These are phyloP conservation scores for Dichotomocladium elegans DNA, from an alignment of 371 early-diverging fungal species.

Conservation along the genomic window DNA sequence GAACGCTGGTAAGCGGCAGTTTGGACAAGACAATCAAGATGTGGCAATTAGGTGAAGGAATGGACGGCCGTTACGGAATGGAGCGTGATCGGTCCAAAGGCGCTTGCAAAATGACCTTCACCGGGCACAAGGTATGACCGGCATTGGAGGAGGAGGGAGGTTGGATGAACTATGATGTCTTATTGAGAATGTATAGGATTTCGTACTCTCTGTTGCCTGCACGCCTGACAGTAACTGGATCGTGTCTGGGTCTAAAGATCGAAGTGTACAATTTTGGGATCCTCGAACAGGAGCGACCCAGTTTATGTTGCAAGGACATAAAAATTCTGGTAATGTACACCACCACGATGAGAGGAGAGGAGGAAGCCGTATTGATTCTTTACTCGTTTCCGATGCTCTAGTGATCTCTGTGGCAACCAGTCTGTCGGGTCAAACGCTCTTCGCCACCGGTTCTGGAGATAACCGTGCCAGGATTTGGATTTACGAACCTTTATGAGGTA, in stretches of 20 bases:
- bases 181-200: conserved; percentile 58
- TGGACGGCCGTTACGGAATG: conserved; percentile 23
- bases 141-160: neutral
- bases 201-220: conserved; percentile 94
- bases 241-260: conserved; percentile 92
- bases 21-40: conserved; percentile 89
- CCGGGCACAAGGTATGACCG: conserved; percentile 43
- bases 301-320: conserved; percentile 95
- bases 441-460: conserved; percentile 97
- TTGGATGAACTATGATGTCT: neutral
- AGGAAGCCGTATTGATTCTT: no score
- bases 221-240: conserved; percentile 92
- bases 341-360: no score
- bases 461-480: conserved; percentile 91
- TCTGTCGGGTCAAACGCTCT: conserved; percentile 70
- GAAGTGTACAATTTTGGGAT: conserved; percentile 96
- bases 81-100: conserved; percentile 25
- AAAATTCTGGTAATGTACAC: conserved; percentile 89
- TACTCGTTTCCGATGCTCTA: no score
- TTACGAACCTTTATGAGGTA: conserved; percentile 53
- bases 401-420: conserved; percentile 91
- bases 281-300: conserved; percentile 72
- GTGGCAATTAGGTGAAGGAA: conserved; percentile 70
- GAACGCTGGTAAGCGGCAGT: conserved; percentile 84
- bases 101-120: conserved; percentile 47